Conservation (phyloP, 2,329 filamentous ascomycete genomes). For the Venturia aucupariae region DNA sequence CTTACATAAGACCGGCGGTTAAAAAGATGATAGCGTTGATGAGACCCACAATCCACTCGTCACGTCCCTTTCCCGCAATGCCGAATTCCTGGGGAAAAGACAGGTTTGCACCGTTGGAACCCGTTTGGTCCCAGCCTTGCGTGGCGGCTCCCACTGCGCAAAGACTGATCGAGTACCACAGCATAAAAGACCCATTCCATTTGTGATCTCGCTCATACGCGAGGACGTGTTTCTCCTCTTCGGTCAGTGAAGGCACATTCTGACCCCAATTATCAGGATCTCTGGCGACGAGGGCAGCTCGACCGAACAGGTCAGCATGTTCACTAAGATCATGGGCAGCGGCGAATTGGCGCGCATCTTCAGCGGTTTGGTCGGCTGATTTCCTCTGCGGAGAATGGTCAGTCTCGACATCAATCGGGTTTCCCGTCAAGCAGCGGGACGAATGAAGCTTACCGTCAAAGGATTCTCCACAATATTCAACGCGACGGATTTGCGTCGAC, state of each 20-base stretch:
- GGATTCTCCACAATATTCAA: slow-evolving; percentile 41
- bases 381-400: background rate
- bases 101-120: slow-evolving; percentile 11
- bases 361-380: slow-evolving; percentile 22
- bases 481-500: slow-evolving; percentile 33
- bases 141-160: slow-evolving; percentile 11
- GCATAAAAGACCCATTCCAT: slow-evolving; percentile 11
- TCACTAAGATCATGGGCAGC: slow-evolving; percentile 27
- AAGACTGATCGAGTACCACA: slow-evolving; percentile 9
- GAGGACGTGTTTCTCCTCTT: slow-evolving; percentile 15
- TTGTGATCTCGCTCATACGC: slow-evolving; percentile 15
- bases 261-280: slow-evolving; percentile 24
- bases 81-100: slow-evolving; percentile 14
- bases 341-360: slow-evolving; percentile 27
- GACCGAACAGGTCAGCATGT: slow-evolving; percentile 29
- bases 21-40: slow-evolving; percentile 27
- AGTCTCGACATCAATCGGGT: too few relatives aligned
- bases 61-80: slow-evolving; percentile 1
- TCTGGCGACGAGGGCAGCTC: slow-evolving; percentile 39
- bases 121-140: slow-evolving; percentile 15
- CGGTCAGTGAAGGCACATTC: slow-evolving; percentile 14
- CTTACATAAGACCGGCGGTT: slow-evolving; percentile 30
- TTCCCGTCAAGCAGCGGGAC: background rate
- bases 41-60: slow-evolving; percentile 15
- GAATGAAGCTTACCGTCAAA: slow-evolving; percentile 31